phyloP scores from a whole-genome alignment of 2,329 filamentous ascomycete species.

The Alternaria rosae region DNA sequence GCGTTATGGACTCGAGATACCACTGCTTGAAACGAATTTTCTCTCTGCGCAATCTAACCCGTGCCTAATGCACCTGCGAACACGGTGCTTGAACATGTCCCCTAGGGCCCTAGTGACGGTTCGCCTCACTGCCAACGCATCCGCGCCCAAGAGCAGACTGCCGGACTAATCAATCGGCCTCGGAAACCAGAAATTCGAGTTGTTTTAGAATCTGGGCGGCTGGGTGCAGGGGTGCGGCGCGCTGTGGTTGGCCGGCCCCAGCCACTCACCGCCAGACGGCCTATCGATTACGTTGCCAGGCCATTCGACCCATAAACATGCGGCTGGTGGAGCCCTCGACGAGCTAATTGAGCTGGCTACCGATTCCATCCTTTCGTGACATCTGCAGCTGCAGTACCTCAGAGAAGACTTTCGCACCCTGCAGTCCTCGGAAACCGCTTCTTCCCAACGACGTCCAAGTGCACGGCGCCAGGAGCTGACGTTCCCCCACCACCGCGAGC shows the following conservation, averaged over 20 bases:
- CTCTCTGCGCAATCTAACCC: not conserved
- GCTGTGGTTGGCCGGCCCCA: conserved; percentile 25
- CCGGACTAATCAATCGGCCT: conserved; percentile 3
- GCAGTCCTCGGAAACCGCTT: conserved; percentile 10
- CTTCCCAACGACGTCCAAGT: conserved; percentile 17
- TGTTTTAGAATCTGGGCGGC: conserved; percentile 16
- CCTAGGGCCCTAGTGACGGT: not conserved
- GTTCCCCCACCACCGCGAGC: conserved; percentile 31
- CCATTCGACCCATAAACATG: conserved; percentile 31
- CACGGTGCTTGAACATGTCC: not conserved
- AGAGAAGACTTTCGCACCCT: conserved; percentile 6
- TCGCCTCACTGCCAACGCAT: conserved; percentile 21
- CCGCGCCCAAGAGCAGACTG: conserved; percentile 7
- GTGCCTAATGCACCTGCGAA: not conserved
- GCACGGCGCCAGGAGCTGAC: conserved; percentile 33
- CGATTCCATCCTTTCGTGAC: conserved; percentile 27
- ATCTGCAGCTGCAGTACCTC: conserved; percentile 15
- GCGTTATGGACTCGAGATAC: conserved; percentile 22
- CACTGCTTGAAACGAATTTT: conserved; percentile 9
- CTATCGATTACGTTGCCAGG: conserved; percentile 36
- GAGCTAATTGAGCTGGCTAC: conserved; percentile 35
- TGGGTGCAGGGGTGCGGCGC: conserved; percentile 16
- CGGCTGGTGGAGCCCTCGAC: conserved; percentile 23
- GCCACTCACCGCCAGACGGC: conserved; percentile 31
- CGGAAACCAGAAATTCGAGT: conserved; percentile 12